Evolutionary conservation across 306 rosid genomes (phyloP).

Genomic region (Corylus avellana): DNA sequence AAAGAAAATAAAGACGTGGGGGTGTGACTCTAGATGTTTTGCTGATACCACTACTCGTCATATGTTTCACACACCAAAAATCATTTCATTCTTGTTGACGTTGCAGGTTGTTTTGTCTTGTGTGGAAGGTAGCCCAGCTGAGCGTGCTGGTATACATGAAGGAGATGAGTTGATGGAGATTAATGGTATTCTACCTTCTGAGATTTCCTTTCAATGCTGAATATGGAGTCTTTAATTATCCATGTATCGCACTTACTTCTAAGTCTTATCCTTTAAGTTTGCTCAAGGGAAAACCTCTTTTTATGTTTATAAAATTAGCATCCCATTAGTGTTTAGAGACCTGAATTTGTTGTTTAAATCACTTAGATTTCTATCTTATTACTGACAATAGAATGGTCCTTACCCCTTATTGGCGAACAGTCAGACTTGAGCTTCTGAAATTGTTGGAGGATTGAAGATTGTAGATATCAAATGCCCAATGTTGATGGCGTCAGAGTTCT

Average conservation of each 20-base stretch:
- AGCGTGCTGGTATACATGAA: constrained; percentile 89
- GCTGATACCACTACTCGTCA: constrained; percentile 3
- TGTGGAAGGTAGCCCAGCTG: constrained; percentile 88
- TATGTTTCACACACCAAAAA: constrained; percentile 1
- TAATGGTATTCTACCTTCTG: constrained; percentile 54
- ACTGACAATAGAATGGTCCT: background rate
- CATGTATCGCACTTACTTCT: background rate
- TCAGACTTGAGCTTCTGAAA: background rate
- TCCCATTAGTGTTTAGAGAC: background rate
- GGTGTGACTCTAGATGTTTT: background rate
- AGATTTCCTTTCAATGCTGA: background rate
- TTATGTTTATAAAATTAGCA: background rate
- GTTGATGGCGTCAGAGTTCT: background rate
- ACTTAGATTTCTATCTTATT: background rate
- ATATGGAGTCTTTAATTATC: background rate
- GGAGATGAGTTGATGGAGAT: constrained; percentile 96
- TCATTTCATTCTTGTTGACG: constrained; percentile 14
- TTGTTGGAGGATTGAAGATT: background rate
- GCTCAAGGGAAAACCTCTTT: background rate
- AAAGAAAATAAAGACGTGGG: background rate
- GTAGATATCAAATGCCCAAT: background rate
- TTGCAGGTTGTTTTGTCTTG: constrained; percentile 85
- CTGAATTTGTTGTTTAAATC: background rate
- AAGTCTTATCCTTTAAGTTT: constrained; percentile 4
- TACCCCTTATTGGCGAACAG: background rate